Evolutionary conservation across 768 basidiomycete species (phyloP), one percentile per base, ranked within the genome.

Genomic region (Sporobolomyces phaffii): DNA sequence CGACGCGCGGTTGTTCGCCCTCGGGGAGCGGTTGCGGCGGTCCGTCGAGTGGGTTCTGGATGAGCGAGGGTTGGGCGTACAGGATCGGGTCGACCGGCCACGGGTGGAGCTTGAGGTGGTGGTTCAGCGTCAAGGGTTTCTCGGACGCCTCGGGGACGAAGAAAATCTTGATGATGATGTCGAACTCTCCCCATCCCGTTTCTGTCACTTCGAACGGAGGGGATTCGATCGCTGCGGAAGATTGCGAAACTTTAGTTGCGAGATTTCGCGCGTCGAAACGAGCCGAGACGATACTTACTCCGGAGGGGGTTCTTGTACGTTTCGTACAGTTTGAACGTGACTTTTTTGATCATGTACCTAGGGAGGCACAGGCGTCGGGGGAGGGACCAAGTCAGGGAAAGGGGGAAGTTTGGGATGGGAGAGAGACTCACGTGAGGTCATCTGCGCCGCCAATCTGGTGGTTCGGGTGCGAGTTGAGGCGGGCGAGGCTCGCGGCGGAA

Each of bases 121-220:
- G 96, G 69, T 89, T 88, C 62, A 96, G 80, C 5, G 83, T 83
- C 70, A 97, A 81, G 22, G 90, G 84, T 76, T 98, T 98, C 77
- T 98, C 96, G 53, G 86, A 87, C 6, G 91, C 85, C 78, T 99
- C 96, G 58, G 83, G 78, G 36, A 91, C 82, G 79, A 98, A 97
- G 53, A 86, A 87, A 60, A 99, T 86, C 57, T 89, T 85, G 69
- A 99, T 93, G 74, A 87, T 85, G 69, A 98, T 88, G 75, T 96
- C 91, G 79, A 99, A 99, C 80, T 99, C 96, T 72, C 96, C 96
- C 96, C 96, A 99, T 52, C 96, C 96, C 20, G 96, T 98, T 78
- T 98, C 96, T 14, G 92, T 87, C 20, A 98, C 86, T 73, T 91
- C 90, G 75, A 92, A 99, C 0, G 96, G 96, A 6, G 91, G 84